Evolutionary conservation across 1,284 basidiomycete species (phyloP).

Genomic region (Blastosporella zonata): DNA sequence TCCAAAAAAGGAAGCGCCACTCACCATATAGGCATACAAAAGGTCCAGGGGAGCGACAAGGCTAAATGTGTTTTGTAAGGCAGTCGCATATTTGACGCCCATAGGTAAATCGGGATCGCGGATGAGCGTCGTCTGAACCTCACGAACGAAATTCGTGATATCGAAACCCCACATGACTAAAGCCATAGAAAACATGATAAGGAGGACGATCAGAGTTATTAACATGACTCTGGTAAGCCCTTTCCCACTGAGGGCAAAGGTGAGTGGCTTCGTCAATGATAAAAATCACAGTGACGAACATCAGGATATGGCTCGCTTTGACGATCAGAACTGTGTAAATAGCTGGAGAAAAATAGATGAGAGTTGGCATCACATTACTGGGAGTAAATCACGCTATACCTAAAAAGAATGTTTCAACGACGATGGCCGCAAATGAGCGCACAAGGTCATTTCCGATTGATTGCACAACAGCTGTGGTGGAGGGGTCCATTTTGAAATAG

Average conservation of each 20-base stretch:
- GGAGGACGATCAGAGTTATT: constrained; percentile 9
- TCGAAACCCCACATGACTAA: constrained; percentile 11
- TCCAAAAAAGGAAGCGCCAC: background rate
- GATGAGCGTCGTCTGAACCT: constrained; percentile 7
- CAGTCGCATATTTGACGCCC: constrained; percentile 6
- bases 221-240: constrained; percentile 7
- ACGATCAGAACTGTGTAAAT: constrained; percentile 9
- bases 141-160: constrained; percentile 9
- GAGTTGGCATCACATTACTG: background rate
- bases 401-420: constrained; percentile 15
- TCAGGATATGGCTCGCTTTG: constrained; percentile 8
- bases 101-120: constrained; percentile 3
- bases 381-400: background rate
- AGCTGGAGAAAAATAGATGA: background rate
- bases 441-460: constrained; percentile 11
- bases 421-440: constrained; percentile 6
- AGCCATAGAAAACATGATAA: constrained; percentile 13
- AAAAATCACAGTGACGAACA: background rate
- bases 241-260: constrained; percentile 3
- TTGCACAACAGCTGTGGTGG: constrained; percentile 1
- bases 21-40: constrained; percentile 12
- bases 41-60: constrained; percentile 5
- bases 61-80: background rate
- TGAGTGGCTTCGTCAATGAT: background rate
- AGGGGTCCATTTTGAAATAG: constrained; percentile 4